phyloP scores from a whole-genome alignment of 352 stramenopile species.

The Pythium guiyangense region DNA sequence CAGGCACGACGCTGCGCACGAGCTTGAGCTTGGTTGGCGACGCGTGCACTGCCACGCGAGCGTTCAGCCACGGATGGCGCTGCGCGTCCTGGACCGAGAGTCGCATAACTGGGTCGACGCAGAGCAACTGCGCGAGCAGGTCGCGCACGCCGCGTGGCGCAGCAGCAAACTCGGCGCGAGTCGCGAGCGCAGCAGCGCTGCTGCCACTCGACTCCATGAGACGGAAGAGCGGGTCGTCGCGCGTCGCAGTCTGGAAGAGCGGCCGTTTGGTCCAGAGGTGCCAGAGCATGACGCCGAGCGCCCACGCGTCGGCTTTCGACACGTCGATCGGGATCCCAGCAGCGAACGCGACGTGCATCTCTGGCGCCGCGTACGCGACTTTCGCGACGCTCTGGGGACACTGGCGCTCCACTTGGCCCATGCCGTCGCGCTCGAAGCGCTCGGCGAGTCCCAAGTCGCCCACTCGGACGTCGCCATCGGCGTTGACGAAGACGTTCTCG shows the following conservation, averaged over 20 bases:
- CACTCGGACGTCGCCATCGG: constrained; percentile 67
- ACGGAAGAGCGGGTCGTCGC: constrained; percentile 43
- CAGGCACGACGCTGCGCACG: too few relatives aligned
- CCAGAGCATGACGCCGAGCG: constrained; percentile 68
- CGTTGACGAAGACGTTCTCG: constrained; percentile 92
- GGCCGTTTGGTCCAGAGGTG: constrained; percentile 59
- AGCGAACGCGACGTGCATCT: constrained; percentile 29
- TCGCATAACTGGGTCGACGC: constrained; percentile 35
- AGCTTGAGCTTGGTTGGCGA: too few relatives aligned
- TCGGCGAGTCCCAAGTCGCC: constrained; percentile 90
- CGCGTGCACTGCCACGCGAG: not conserved
- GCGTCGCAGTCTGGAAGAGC: constrained; percentile 36
- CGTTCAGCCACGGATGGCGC: constrained; percentile 43
- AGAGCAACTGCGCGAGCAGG: constrained; percentile 43
- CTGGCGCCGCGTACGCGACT: constrained; percentile 60
- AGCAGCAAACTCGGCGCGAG: constrained; percentile 18
- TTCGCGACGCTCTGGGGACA: constrained; percentile 33
- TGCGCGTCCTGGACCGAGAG: constrained; percentile 49
- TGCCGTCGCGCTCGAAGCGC: constrained; percentile 18
- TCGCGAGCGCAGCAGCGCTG: constrained; percentile 21
- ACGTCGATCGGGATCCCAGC: constrained; percentile 28
- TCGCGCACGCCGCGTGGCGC: constrained; percentile 29
- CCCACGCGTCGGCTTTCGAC: constrained; percentile 62
- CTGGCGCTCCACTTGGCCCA: constrained; percentile 22
- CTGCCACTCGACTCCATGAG: constrained; percentile 30